phyloP scores from a whole-genome alignment of 352 stramenopile species.

The Saprolegnia parasitica region DNA sequence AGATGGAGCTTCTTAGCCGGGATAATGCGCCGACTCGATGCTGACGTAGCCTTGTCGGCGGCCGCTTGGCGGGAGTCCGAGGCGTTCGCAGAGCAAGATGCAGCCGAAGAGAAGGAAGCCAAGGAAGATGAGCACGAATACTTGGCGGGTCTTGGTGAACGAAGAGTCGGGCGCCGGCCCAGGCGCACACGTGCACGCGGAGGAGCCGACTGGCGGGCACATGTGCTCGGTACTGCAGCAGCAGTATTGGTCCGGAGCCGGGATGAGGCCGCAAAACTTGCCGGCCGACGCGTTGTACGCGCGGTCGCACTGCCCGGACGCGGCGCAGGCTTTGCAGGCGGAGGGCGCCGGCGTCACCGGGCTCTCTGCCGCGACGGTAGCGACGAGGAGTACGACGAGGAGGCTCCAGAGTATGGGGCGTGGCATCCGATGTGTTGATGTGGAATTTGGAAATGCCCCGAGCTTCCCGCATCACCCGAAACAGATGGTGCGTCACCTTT shows the following conservation, averaged over 20 bases:
- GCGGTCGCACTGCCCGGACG: not conserved
- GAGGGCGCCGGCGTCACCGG: not conserved
- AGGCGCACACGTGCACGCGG: not conserved
- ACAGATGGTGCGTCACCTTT: too few relatives aligned
- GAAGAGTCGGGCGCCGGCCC: not conserved
- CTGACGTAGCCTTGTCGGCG: not conserved
- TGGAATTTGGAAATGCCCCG: too few relatives aligned
- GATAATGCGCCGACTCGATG: conserved; percentile 12
- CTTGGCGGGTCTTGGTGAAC: conserved; percentile 7
- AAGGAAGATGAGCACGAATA: conserved; percentile 9
- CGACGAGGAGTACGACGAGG: not conserved
- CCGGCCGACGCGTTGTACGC: not conserved
- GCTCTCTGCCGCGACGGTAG: not conserved
- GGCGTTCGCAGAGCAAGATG: not conserved
- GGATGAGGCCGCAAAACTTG: conserved; percentile 10
- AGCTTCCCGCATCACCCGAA: too few relatives aligned
- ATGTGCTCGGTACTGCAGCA: not conserved
- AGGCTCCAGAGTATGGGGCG: not conserved
- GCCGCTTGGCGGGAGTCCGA: not conserved
- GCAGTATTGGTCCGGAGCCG: not conserved
- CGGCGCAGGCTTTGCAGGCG: conserved; percentile 2
- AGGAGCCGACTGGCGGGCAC: not conserved
- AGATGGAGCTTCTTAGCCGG: not conserved
- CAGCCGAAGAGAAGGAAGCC: conserved; percentile 8
- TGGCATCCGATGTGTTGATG: too few relatives aligned